Conservation (phyloP, 257 asterid species). For the Solanum dulcamara region DNA sequence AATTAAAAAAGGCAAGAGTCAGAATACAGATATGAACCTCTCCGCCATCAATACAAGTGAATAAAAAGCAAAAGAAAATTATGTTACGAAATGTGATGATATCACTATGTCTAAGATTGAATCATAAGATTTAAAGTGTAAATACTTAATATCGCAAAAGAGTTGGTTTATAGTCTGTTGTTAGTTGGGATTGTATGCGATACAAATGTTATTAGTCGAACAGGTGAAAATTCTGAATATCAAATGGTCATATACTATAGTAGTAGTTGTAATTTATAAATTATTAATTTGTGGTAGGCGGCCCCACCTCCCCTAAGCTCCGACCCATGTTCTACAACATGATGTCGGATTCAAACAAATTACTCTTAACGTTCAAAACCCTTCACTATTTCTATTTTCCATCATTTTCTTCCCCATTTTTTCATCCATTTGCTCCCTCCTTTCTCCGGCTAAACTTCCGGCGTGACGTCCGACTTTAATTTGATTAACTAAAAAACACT, state of each 20-base stretch:
- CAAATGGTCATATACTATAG: too few species aligned
- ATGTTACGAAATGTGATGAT: too few species aligned
- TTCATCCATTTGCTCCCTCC: neutral
- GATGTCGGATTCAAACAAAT: neutral
- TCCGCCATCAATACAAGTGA: neutral
- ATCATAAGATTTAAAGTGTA: too few species aligned
- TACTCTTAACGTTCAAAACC: neutral
- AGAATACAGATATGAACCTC: too few species aligned
- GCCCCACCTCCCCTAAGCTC: neutral
- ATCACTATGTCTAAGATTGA: too few species aligned
- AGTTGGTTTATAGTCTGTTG: too few species aligned
- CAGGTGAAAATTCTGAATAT: neutral
- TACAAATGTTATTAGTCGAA: neutral
- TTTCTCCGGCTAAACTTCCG: neutral
- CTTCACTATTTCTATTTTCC: neutral
- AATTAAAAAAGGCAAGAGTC: neutral
- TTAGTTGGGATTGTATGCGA: neutral
- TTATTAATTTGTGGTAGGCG: neutral
- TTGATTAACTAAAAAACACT: neutral
- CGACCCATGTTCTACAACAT: neutral
- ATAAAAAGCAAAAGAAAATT: rapidly evolving
- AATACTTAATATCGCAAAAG: too few species aligned
- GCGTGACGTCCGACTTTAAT: neutral
- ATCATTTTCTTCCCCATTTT: neutral
- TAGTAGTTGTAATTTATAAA: too few species aligned